Conservation (phyloP, 305 asterid genomes). For the Galium porrigens region DNA sequence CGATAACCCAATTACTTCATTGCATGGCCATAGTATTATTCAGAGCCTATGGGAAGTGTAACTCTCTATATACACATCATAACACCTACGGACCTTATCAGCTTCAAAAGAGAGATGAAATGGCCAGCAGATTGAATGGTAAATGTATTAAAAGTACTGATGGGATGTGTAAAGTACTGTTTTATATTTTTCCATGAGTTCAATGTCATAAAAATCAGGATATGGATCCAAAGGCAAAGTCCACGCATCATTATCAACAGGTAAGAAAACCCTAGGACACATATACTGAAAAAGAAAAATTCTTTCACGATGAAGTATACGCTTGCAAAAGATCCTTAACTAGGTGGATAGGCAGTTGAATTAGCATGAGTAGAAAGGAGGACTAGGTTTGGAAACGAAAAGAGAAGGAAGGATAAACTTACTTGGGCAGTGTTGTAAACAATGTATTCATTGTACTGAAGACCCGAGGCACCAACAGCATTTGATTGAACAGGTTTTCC, state of each 20-base stretch:
- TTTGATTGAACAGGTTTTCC: slow-evolving; percentile 70
- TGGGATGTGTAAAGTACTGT: background rate
- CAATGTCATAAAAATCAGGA: background rate
- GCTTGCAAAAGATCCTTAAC: slow-evolving; percentile 26
- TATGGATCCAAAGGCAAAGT: background rate
- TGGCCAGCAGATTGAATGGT: background rate
- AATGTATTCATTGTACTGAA: slow-evolving; percentile 81
- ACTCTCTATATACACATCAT: background rate
- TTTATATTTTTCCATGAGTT: background rate
- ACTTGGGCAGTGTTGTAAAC: slow-evolving; percentile 80
- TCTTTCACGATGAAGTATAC: background rate
- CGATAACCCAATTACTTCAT: background rate
- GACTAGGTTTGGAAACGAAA: background rate
- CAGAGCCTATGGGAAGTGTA: background rate
- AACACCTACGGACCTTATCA: background rate
- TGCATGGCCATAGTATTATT: background rate
- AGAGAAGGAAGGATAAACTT: slow-evolving; percentile 17
- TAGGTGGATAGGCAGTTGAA: background rate
- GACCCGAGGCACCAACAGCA: slow-evolving; percentile 51
- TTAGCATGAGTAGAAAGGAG: background rate
- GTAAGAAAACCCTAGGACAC: background rate
- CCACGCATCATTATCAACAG: background rate
- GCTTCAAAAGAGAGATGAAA: background rate
- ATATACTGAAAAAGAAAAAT: background rate
- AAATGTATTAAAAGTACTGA: background rate